Percentiles rank a stretch among this genome's conserved stretches.
Evolutionary conservation across 257 asterid species (phyloP).

Genomic region (Scutellaria galericulata): DNA sequence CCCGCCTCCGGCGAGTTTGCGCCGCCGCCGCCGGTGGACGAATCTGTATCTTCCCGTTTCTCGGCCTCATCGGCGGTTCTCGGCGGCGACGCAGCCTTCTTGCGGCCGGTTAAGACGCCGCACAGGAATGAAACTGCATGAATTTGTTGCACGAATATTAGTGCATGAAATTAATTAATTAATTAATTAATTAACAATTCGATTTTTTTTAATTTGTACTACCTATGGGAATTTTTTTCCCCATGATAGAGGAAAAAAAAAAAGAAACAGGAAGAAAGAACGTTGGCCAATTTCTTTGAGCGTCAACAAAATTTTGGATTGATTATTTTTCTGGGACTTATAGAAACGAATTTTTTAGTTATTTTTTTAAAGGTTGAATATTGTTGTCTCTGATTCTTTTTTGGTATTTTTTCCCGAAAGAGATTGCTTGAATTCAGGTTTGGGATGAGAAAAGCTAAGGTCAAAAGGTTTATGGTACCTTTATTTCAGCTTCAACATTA

Average conservation of each 20-base stretch:
- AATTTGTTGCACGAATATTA: conserved; percentile 20
- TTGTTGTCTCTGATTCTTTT: conserved; percentile 8
- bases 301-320: not conserved
- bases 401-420: conserved; percentile 39
- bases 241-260: conserved; percentile 44
- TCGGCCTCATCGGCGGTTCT: conserved; percentile 10
- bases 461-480: conserved; percentile 35
- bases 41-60: not conserved
- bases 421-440: conserved; percentile 53
- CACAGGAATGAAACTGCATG: conserved; percentile 59
- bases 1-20: not conserved
- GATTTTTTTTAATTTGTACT: no score
- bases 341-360: conserved; percentile 4
- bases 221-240: conserved; percentile 52
- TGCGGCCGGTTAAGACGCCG: conserved; percentile 48
- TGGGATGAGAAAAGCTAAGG: conserved; percentile 42
- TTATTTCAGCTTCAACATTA: conserved; percentile 38
- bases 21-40: not conserved
- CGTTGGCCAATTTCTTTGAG: conserved; percentile 15
- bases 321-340: conserved; percentile 26
- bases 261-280: not conserved
- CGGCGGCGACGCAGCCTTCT: conserved; percentile 34
- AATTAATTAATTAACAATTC: not conserved
- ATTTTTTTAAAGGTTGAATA: conserved; percentile 22
- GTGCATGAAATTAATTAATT: conserved; percentile 24